Evolutionary conservation across 768 basidiomycete genomes (phyloP).

Genomic region (Ramaria sp.): DNA sequence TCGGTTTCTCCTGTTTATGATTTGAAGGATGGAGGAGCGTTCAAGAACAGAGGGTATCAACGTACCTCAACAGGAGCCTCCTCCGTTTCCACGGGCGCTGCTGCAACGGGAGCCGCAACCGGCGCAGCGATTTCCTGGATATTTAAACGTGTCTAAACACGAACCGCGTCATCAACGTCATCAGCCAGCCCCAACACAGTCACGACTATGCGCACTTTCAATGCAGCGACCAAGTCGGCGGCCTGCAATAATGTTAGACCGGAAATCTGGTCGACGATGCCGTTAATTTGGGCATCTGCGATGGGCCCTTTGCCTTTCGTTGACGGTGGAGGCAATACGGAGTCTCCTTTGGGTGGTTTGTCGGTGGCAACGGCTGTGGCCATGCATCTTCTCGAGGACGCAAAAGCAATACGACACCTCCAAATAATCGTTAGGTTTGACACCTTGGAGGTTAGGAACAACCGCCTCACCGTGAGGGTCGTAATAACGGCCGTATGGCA

Average conservation of each 20-base stretch:
- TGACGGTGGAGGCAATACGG: constrained; percentile 12
- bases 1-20: constrained; percentile 70
- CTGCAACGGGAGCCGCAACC: constrained; percentile 49
- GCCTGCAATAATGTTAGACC: constrained; percentile 84
- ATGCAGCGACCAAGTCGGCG: constrained; percentile 80
- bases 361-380: constrained; percentile 40
- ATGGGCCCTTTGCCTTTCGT: constrained; percentile 15
- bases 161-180: neutral
- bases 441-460: no score
- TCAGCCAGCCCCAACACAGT: neutral
- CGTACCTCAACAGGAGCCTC: constrained; percentile 58
- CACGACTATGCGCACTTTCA: constrained; percentile 55
- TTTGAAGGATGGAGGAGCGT: neutral
- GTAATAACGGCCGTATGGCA: neutral
- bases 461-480: neutral
- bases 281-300: constrained; percentile 56
- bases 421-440: neutral
- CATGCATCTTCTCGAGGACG: constrained; percentile 31
- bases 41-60: neutral
- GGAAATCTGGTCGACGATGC: constrained; percentile 91
- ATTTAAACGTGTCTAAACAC: constrained; percentile 69
- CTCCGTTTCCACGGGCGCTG: constrained; percentile 40
- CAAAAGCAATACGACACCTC: neutral
- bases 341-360: constrained; percentile 24
- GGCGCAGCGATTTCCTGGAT: constrained; percentile 97